Evolutionary conservation across 768 basidiomycete genomes (phyloP), one percentile per base, ranked within the genome.

Genomic region (Suillus tomentosus): DNA sequence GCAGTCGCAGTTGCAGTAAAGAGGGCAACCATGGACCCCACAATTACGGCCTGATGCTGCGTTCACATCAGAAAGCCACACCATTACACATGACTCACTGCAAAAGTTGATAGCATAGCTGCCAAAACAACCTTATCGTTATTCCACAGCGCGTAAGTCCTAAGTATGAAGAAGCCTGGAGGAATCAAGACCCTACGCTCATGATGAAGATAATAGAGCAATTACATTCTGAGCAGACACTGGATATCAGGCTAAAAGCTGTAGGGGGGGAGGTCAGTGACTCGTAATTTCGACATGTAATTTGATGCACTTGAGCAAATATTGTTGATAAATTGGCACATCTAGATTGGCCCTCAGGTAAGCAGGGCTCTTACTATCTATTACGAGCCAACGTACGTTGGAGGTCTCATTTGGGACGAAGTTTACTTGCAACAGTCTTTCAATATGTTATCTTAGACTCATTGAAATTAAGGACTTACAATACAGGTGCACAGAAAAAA

Each of bases 81-180:
- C n/a, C 14, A 39, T 22, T 39, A 43, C 19, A 17, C 36, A 51
- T 24, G 19, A 51, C 63, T 53, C 45, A 64, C 63, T 17, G 50
- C 60, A 50, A 61, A 60, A 13, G 43, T 47, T 14, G 34, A 45
- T 15, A 60, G 24, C 43, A 61, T 39, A 11, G 27, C 43, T 47
- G 19, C 14, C 27, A 64, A 34, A 24, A 64, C 39, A 5, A 39
- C 51, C 40, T 27, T 45, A 31, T 50, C 53, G 40, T 50, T 36
- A 19, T 47, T 22, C 63, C 63, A 64, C 31, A 64, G 24, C 1
- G 60, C 63, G 11, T 50, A 64, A 15, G 63, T 40, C 13, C 63
- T 60, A n/a, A 61, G 47, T 17, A 64, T 61, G 48, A 64, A 53
- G 27, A 64, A 61, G 31, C 60, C 63, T 64, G 27, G n/a, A 37